Evolutionary conservation across 2,329 filamentous ascomycete genomes (phyloP), one percentile per base, ranked within the genome.

Genomic region (Aspergillus sp.): DNA sequence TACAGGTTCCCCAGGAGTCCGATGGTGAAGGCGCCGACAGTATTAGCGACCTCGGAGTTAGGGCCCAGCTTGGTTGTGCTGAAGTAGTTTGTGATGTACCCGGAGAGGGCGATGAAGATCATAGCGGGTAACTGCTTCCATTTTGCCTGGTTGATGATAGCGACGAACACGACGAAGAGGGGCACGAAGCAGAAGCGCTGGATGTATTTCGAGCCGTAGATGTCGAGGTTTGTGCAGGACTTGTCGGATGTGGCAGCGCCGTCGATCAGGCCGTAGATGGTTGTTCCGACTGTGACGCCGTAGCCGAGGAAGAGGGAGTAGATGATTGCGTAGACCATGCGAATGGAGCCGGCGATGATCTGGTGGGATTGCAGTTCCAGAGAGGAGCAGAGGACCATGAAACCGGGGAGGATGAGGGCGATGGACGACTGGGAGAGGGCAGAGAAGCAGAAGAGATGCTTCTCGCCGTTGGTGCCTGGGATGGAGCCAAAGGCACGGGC

Each of bases 1-100:
- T 96, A 95, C 1, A 92, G 70, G 64, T 96, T 96, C 7, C 89
- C 90, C 48, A 92, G 76, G 36, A 93, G 83, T n/a, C 91, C 91
- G n/a, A 96, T 86, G 1, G 85, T 85, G 53, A 96, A 82, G 0
- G 91, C 90, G 30, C 90, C 90, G 7, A 96, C 81, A 30, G 90
- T 90, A 71, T 89, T 92, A 60, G 88, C 86, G 32, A 96, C 85
- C 63, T 93, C 89, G 0, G 86, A 85, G 66, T 91, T 91, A 50
- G 81, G 83, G 30, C 81, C 77, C 71, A 95, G 91, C 63, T 83
- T 85, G 32, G 82, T 79, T 20, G 84, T 83, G 15, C 84, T 85
- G 73, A 90, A 93, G 74, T 85, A 90, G 73, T 90, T 95, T 65
- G 91, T 88, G 15, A 88, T 78, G 71, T 90, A 96, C 5, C 91